A percentile compares a stretch with the other conserved stretches of the same genome.
Evolutionary conservation across 805 yeast genomes (phyloP).

Genomic region (Hanseniaspora guilliermondii): DNA sequence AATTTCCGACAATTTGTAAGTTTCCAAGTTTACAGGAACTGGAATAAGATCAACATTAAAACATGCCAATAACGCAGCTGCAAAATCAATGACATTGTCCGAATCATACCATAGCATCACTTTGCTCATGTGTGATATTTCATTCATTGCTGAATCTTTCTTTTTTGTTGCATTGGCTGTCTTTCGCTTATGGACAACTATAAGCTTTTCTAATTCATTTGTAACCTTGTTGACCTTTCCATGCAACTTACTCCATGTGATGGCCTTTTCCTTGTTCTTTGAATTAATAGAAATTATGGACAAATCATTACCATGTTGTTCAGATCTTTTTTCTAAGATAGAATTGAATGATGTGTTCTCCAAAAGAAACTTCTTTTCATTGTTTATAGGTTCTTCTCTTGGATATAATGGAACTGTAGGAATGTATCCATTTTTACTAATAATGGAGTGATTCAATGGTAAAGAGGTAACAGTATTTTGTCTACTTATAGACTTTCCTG

Average conservation of each 20-base stretch:
- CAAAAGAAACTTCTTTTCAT: conserved; percentile 25
- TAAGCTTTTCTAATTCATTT: conserved; percentile 25
- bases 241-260: conserved; percentile 84
- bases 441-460: conserved; percentile 17
- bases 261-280: conserved; percentile 69
- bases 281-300: conserved; percentile 65
- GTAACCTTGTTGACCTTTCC: conserved; percentile 78
- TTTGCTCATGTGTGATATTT: conserved; percentile 44
- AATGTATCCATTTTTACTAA: conserved; percentile 25
- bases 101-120: conserved; percentile 76
- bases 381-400: conserved; percentile 48
- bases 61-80: conserved; percentile 79
- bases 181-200: conserved; percentile 3
- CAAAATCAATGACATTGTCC: conserved; percentile 72
- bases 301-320: conserved; percentile 47
- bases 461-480: conserved; percentile 19
- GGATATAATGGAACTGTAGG: conserved; percentile 29
- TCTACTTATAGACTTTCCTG: neutral
- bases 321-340: conserved; percentile 61
- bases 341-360: conserved; percentile 47
- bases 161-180: conserved; percentile 54
- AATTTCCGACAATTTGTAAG: conserved; percentile 51
- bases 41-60: conserved; percentile 90
- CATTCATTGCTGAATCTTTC: conserved; percentile 37
- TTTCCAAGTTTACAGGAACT: conserved; percentile 74